Percentiles rank a stretch among this genome's conserved stretches.
Evolutionary conservation across 2,329 filamentous ascomycete species (phyloP).

Genomic region (Trichophyton schoenleinii): DNA sequence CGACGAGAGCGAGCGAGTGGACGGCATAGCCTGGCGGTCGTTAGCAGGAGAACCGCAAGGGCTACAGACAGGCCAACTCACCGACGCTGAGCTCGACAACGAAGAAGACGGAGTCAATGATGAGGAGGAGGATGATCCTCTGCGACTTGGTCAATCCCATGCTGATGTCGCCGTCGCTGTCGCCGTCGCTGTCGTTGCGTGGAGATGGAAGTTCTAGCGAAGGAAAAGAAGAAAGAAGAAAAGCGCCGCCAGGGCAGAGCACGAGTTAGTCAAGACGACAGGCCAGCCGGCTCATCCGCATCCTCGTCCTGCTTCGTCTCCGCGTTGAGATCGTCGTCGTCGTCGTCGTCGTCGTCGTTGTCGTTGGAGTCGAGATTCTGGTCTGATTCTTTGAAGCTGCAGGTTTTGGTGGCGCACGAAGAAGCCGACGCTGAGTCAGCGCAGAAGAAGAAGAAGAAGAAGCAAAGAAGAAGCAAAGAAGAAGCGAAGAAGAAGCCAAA

Average conservation of each 20-base stretch:
- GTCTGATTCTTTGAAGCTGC: neutral
- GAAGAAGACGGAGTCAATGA: constrained; percentile 82
- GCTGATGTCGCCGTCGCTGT: neutral
- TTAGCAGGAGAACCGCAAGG: neutral
- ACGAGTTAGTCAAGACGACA: neutral
- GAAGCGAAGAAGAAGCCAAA: neutral
- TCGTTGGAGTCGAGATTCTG: neutral
- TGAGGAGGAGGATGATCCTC: constrained; percentile 84
- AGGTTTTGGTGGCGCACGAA: neutral
- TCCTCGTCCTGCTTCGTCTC: neutral
- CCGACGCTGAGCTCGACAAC: constrained; percentile 71
- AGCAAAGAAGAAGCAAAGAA: neutral
- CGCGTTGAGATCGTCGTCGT: too few relatives aligned
- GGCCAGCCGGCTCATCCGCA: neutral
- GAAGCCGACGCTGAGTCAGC: neutral
- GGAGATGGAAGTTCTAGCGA: neutral
- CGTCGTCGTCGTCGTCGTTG: neutral
- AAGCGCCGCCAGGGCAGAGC: neutral
- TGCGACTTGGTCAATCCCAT: constrained; percentile 90
- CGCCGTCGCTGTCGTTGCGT: neutral
- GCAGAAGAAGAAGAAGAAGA: neutral
- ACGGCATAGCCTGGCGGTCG: constrained; percentile 55
- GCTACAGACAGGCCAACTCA: constrained; percentile 19
- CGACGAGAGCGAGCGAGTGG: constrained; percentile 82
- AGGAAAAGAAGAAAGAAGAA: neutral